A percentile compares a stretch with the other conserved stretches of the same genome.
Conservation (phyloP, 2,329 filamentous ascomycete genomes). For the Lecanosticta acicola region DNA sequence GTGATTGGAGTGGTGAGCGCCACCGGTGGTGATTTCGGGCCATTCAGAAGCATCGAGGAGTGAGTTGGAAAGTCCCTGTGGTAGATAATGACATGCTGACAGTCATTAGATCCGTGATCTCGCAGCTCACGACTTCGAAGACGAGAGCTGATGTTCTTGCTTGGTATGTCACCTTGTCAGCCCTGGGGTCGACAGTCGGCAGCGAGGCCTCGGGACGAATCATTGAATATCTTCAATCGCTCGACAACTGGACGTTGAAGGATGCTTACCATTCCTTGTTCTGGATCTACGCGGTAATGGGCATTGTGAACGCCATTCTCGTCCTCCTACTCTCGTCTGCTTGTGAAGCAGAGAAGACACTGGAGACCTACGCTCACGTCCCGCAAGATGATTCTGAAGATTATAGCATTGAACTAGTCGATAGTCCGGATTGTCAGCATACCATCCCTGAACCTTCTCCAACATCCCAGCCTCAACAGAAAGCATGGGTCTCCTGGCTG, state of each 20-base stretch:
- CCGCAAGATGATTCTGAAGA: conserved; percentile 25
- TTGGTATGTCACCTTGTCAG: conserved; percentile 58
- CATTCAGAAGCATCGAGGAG: conserved; percentile 63
- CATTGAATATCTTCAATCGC: conserved; percentile 43
- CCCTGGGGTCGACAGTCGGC: conserved; percentile 52
- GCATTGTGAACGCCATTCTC: conserved; percentile 46
- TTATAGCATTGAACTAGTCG: conserved; percentile 17
- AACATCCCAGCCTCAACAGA: conserved; percentile 3
- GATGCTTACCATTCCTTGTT: conserved; percentile 55
- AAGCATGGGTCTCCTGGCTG: conserved; percentile 14
- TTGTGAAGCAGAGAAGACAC: conserved; percentile 42
- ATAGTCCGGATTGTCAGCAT: conserved; percentile 6
- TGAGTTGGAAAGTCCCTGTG: background rate
- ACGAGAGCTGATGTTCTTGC: conserved; percentile 58
- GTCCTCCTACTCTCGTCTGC: conserved; percentile 44
- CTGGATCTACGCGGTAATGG: conserved; percentile 55
- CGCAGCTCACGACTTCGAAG: conserved; percentile 52
- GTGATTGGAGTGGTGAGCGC: conserved; percentile 31
- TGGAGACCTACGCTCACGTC: conserved; percentile 28
- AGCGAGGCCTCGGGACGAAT: conserved; percentile 50
- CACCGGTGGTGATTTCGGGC: conserved; percentile 59
- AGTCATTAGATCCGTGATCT: conserved; percentile 45
- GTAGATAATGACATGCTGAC: conserved; percentile 1
- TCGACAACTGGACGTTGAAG: conserved; percentile 46
- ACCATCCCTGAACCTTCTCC: conserved; percentile 9